phyloP scores from a whole-genome alignment of 108 stramenopile genomes.

The Discostella stelligeroides region DNA sequence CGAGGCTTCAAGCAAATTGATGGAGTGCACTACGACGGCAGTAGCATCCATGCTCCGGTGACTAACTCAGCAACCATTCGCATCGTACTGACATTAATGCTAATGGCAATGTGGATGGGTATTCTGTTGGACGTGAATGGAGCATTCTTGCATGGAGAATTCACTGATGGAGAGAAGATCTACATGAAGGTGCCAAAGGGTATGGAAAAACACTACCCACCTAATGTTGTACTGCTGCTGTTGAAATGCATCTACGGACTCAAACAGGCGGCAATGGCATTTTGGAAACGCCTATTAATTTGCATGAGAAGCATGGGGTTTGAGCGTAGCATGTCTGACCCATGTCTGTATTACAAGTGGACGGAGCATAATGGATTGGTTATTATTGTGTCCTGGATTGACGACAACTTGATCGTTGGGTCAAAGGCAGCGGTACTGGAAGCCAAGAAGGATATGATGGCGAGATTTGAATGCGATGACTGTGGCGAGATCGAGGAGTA shows the following conservation, averaged over 20 bases:
- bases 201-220: constrained; percentile 21
- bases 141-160: constrained; percentile 43
- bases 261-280: no score
- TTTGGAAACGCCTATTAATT: not conserved
- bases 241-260: constrained; percentile 37
- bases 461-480: constrained; percentile 35
- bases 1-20: no score
- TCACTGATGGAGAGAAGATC: constrained; percentile 24
- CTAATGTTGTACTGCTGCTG: constrained; percentile 16
- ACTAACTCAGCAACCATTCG: no score
- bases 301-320: constrained; percentile 8
- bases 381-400: no score
- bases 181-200: no score
- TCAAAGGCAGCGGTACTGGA: no score
- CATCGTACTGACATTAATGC: constrained; percentile 26
- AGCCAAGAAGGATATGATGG: constrained; percentile 29
- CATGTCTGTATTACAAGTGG: constrained; percentile 48
- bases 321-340: constrained; percentile 32
- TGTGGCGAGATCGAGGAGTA: no score
- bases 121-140: constrained; percentile 42
- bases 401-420: no score
- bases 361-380: constrained; percentile 14
- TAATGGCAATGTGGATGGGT: constrained; percentile 35
- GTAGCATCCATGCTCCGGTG: no score
- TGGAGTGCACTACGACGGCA: no score